A percentile compares a stretch with the other conserved stretches of the same genome.
Evolutionary conservation across 2,329 filamentous ascomycete genomes (phyloP).

Genomic region (Aciculosporium take): DNA sequence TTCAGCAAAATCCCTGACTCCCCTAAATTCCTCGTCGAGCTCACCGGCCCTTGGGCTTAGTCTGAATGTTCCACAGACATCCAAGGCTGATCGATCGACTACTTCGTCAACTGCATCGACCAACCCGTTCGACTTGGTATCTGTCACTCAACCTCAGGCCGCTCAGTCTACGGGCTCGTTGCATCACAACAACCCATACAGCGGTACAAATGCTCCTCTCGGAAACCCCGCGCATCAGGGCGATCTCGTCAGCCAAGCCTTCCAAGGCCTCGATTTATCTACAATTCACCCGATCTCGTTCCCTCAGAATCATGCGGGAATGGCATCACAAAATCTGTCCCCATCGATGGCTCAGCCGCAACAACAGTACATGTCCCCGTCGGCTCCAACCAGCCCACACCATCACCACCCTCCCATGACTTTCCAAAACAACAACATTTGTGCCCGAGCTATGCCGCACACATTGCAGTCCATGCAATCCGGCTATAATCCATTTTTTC

Average conservation of each 20-base stretch:
- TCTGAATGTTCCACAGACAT: slow-evolving; percentile 18
- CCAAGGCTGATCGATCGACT: slow-evolving; percentile 19
- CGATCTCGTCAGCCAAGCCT: slow-evolving; percentile 46
- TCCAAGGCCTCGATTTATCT: slow-evolving; percentile 61
- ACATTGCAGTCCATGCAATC: slow-evolving; percentile 24
- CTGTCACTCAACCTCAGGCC: slow-evolving; percentile 41
- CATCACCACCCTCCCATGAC: slow-evolving; percentile 22
- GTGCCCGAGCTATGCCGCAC: slow-evolving; percentile 22
- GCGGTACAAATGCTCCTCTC: slow-evolving; percentile 55
- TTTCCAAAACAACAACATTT: slow-evolving; percentile 30
- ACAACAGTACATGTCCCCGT: slow-evolving; percentile 25
- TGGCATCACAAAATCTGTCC: neutral
- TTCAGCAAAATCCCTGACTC: slow-evolving; percentile 39
- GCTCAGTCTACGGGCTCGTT: slow-evolving; percentile 51
- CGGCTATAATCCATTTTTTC: slow-evolving; percentile 39
- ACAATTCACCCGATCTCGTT: slow-evolving; percentile 37
- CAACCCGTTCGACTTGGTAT: slow-evolving; percentile 55
- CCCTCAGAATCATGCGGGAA: slow-evolving; percentile 52
- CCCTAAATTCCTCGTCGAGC: slow-evolving; percentile 26
- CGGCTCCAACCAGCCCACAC: slow-evolving; percentile 26
- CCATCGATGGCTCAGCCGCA: slow-evolving; percentile 17
- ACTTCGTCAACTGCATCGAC: slow-evolving; percentile 35
- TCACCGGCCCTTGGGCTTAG: slow-evolving; percentile 18
- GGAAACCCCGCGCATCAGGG: slow-evolving; percentile 30
- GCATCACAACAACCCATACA: slow-evolving; percentile 41